phyloP scores from a whole-genome alignment of 345 rosid genomes.

The Mangifera indica region DNA sequence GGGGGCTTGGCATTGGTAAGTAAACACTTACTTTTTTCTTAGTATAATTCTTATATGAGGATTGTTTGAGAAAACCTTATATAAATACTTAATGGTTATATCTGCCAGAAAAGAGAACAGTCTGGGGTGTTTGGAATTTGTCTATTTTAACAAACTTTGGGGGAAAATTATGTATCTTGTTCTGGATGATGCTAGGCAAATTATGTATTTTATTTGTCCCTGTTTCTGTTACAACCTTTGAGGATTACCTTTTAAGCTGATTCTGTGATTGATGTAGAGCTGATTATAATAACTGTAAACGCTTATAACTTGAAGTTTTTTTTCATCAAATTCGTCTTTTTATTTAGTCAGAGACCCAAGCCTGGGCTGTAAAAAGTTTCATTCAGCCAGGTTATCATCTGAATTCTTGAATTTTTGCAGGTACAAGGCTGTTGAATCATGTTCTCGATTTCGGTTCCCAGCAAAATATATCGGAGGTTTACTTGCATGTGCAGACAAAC shows the following conservation, averaged over 20 bases:
- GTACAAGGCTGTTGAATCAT: constrained; percentile 82
- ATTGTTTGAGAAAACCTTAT: constrained; percentile 1
- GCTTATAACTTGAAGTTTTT: neutral
- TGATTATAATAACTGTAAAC: neutral
- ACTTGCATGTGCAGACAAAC: constrained; percentile 97
- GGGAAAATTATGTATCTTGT: neutral
- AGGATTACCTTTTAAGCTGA: neutral
- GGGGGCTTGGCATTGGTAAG: constrained; percentile 93
- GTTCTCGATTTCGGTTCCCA: constrained; percentile 73
- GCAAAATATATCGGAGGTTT: constrained; percentile 74
- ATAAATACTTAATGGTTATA: neutral
- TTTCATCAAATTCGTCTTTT: constrained; percentile 1
- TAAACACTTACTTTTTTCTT: constrained; percentile 13
- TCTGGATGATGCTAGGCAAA: neutral
- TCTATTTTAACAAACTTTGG: neutral
- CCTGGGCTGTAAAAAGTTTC: neutral
- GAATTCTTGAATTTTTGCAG: constrained; percentile 42
- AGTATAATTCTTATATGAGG: neutral
- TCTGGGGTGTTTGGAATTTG: neutral
- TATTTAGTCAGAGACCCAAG: neutral
- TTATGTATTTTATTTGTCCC: neutral
- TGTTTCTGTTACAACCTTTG: constrained; percentile 1
- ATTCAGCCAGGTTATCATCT: neutral
- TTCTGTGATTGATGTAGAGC: neutral
- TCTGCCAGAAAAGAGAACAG: neutral